Evolutionary conservation across 768 basidiomycete species (phyloP), one percentile per base, ranked within the genome.

Genomic region (Pulveroboletus sp.): DNA sequence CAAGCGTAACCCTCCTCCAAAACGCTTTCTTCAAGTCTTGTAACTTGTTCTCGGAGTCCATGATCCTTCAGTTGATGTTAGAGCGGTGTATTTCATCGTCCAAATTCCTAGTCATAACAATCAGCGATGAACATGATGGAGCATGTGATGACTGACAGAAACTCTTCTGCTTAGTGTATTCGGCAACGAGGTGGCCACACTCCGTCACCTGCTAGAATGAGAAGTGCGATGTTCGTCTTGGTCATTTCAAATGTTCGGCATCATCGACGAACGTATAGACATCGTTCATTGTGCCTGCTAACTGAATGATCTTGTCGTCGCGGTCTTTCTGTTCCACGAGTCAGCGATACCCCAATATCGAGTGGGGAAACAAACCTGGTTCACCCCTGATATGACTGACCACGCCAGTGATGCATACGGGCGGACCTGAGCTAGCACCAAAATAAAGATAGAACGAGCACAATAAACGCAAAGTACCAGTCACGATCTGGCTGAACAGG

Each of bases 371-470:
- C 31, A 47, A 38, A 38, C 35, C 29, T 10, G 24, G 40, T 19
- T 32, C 38, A 32, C 33, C n/a, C n/a, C n/a, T 19, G 46, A 47
- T 17, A 47, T 40, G 12, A 40, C 40, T 13, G 46, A 47, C 29
- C 31, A 47, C 25, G 46, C 39, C 21, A 47, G 11, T 6, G 39
- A 47, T 5, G 17, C 20, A 31, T 35, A 47, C 6, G 46, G 33
- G 25, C 41, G 32, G 34, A 47, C 34, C 46, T 47, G 11, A 17
- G 19, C 17, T 3, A 11, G 11, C 20, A 11, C 5, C n/a, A 19
- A 12, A 8, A 20, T 1, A 12, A n/a, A n/a, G 11, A 37, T 5
- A 4, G 16, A 19, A 33, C 39, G n/a, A n/a, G n/a, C n/a, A n/a
- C n/a, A n/a, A 40, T 43, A 37, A 25, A 13, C 14, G 49, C 31